Percentiles rank a stretch among this genome's conserved stretches.
phyloP scores from a whole-genome alignment of 192 early-diverging fungal species.

The Thamnidium elegans region DNA sequence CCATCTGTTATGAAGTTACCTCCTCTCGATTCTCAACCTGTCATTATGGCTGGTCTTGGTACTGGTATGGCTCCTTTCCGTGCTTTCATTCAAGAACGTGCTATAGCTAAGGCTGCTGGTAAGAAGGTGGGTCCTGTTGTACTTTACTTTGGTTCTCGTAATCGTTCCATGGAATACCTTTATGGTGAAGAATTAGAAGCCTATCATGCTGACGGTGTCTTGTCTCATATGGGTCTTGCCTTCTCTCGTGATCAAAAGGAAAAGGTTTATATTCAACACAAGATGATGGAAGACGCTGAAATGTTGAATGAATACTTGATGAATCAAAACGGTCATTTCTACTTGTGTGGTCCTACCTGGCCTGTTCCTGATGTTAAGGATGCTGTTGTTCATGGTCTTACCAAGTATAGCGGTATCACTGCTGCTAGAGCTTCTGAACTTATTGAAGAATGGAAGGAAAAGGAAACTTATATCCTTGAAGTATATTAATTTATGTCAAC shows the following conservation, averaged over 20 bases:
- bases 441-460: conserved; percentile 90
- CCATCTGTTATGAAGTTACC: conserved; percentile 97
- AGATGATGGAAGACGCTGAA: conserved; percentile 82
- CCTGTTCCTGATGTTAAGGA: conserved; percentile 92
- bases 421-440: conserved; percentile 61
- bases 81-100: conserved; percentile 94
- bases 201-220: conserved; percentile 83
- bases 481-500: conserved; percentile 64
- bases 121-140: conserved; percentile 88
- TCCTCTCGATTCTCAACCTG: conserved; percentile 72
- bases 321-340: conserved; percentile 80
- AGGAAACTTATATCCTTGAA: conserved; percentile 90
- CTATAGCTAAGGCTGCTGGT: conserved; percentile 72
- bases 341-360: conserved; percentile 98
- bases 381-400: conserved; percentile 81
- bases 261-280: conserved; percentile 97
- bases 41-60: conserved; percentile 96
- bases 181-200: conserved; percentile 98
- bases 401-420: conserved; percentile 55
- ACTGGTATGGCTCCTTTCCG: conserved; percentile 99
- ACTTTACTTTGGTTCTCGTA: conserved; percentile 94
- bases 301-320: conserved; percentile 75
- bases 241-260: conserved; percentile 93
- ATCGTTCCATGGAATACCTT: conserved; percentile 90
- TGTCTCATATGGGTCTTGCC: conserved; percentile 87